Conservation (phyloP, 306 rosid species). For the Senna siamea region DNA sequence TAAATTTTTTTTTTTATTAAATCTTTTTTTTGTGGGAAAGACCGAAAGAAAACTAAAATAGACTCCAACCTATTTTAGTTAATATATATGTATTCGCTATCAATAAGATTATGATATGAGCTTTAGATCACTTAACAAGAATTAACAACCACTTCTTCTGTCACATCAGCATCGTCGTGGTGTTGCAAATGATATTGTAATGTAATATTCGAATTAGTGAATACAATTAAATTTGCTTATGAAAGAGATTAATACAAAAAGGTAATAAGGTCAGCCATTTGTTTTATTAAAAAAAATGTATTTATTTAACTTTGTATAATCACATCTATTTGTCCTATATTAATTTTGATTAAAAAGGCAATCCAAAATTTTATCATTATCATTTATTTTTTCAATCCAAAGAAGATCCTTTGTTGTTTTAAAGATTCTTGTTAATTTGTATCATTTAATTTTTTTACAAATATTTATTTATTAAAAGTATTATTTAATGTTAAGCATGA, state of each 20-base stretch:
- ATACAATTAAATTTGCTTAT: not conserved
- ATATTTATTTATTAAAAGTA: too few species aligned
- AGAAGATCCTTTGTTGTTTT: not conserved
- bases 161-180: not conserved
- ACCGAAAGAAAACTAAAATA: too few species aligned
- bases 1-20: too few species aligned
- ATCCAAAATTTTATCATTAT: not conserved
- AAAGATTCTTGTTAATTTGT: too few species aligned
- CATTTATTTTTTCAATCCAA: not conserved
- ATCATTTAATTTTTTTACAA: too few species aligned
- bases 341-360: too few species aligned
- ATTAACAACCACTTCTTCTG: not conserved
- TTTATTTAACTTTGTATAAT: not conserved
- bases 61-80: too few species aligned
- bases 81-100: too few species aligned
- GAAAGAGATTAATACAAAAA: not conserved
- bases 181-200: not conserved
- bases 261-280: conserved; percentile 14
- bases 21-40: too few species aligned
- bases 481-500: too few species aligned
- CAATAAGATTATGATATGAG: too few species aligned
- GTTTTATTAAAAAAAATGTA: not conserved
- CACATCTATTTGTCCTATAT: not conserved
- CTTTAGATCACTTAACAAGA: not conserved
- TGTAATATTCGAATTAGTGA: not conserved